These are phyloP conservation scores for Fusarium euwallaceae DNA, from an alignment of 2,329 filamentous ascomycete species.

Conservation along the genomic window DNA sequence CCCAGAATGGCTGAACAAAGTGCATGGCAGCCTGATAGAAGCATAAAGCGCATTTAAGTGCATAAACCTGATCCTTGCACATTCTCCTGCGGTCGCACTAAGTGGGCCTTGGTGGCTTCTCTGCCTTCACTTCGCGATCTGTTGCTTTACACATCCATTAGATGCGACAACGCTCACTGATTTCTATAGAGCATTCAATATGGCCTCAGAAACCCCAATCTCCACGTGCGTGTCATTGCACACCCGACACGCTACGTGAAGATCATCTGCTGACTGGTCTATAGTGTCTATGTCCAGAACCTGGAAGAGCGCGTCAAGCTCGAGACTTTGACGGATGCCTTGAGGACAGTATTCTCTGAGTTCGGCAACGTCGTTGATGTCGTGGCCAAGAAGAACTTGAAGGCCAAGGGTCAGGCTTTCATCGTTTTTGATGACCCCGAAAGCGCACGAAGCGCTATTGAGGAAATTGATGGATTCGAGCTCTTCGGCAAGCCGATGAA, in stretches of 20 bases:
- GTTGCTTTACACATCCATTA: neutral
- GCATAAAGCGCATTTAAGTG: neutral
- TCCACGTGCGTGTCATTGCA: constrained; percentile 83
- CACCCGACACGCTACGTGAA: constrained; percentile 68
- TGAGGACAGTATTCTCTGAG: constrained; percentile 85
- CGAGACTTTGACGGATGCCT: constrained; percentile 78
- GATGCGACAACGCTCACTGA: neutral
- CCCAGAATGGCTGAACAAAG: neutral
- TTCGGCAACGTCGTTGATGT: constrained; percentile 90
- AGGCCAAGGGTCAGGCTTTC: constrained; percentile 95
- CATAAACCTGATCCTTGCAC: neutral
- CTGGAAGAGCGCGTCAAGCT: constrained; percentile 93
- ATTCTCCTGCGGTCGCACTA: neutral
- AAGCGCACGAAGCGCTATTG: constrained; percentile 83
- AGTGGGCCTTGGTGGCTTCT: neutral
- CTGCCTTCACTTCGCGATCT: neutral
- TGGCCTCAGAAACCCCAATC: constrained; percentile 62
- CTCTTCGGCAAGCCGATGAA: constrained; percentile 93
- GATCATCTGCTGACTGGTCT: constrained; percentile 51
- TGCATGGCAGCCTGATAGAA: neutral
- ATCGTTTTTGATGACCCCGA: constrained; percentile 89
- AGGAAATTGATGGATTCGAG: constrained; percentile 92
- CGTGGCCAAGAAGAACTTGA: constrained; percentile 89
- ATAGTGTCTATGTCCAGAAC: constrained; percentile 80
- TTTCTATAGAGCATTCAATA: constrained; percentile 29